These are phyloP conservation scores for Claviceps citrina DNA, from an alignment of 2,329 filamentous ascomycete species.

Conservation along the genomic window DNA sequence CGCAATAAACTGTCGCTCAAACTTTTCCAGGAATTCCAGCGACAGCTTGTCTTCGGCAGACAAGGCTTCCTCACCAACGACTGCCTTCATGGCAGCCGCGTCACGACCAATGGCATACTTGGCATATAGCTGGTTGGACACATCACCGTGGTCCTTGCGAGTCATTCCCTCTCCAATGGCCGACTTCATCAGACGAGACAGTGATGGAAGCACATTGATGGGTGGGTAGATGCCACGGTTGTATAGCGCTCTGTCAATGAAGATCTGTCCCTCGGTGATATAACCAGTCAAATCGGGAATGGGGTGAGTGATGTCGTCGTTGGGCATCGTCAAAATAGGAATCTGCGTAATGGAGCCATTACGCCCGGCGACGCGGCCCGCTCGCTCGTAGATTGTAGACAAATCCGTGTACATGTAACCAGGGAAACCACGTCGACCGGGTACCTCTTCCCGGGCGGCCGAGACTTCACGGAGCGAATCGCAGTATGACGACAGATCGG, in stretches of 20 bases:
- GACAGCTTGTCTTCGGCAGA: slow-evolving; percentile 95
- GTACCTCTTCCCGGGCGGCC: slow-evolving; percentile 94
- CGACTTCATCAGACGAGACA: slow-evolving; percentile 99
- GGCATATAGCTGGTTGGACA: slow-evolving; percentile 98
- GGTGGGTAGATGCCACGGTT: slow-evolving; percentile 98
- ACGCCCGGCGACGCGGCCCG: slow-evolving; percentile 88
- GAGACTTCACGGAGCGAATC: slow-evolving; percentile 98
- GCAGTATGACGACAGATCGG: slow-evolving; percentile 94
- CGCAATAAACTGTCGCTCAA: slow-evolving; percentile 85
- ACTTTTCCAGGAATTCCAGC: slow-evolving; percentile 95
- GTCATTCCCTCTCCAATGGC: slow-evolving; percentile 97
- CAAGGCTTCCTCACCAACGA: slow-evolving; percentile 94
- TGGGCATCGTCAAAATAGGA: slow-evolving; percentile 97
- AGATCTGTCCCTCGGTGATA: slow-evolving; percentile 98
- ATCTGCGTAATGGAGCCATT: slow-evolving; percentile 99
- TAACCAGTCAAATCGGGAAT: slow-evolving; percentile 98
- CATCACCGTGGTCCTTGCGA: slow-evolving; percentile 90
- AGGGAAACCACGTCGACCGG: slow-evolving; percentile 95
- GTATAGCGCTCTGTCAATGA: slow-evolving; percentile 80
- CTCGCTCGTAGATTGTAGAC: slow-evolving; percentile 98
- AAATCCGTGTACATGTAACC: slow-evolving; percentile 99
- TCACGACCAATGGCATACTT: slow-evolving; percentile 99
- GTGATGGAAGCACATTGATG: slow-evolving; percentile 94
- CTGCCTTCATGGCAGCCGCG: slow-evolving; percentile 96
- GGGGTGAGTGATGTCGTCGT: slow-evolving; percentile 98